These are phyloP conservation scores for Mortierella polycephala DNA, from an alignment of 371 early-diverging fungal genomes.

Conservation along the genomic window DNA sequence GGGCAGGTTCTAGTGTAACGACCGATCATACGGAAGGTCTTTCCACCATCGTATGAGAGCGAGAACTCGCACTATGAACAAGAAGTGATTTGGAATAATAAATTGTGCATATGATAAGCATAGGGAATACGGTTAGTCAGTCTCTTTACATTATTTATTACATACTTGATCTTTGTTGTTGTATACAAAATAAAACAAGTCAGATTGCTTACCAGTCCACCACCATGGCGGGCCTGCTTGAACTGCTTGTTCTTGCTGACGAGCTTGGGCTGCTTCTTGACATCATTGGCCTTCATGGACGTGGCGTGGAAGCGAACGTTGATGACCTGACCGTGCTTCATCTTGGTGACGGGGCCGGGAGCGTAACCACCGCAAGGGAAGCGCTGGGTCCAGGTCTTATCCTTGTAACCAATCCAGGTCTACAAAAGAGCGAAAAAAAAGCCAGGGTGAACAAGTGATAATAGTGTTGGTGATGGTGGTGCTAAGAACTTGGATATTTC, in stretches of 20 bases:
- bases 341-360: conserved; percentile 40
- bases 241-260: conserved; percentile 14
- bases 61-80: conserved; percentile 73
- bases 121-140: background rate
- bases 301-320: conserved; percentile 44
- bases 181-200: background rate
- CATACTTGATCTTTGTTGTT: background rate
- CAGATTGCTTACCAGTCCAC: conserved; percentile 37
- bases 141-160: conserved; percentile 4
- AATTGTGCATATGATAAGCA: background rate
- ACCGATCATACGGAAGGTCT: conserved; percentile 67
- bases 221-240: conserved; percentile 50
- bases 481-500: background rate
- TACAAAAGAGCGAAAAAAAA: background rate
- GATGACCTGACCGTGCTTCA: conserved; percentile 36
- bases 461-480: no score
- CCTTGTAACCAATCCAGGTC: conserved; percentile 47
- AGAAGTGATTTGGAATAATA: background rate
- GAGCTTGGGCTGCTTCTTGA: conserved; percentile 32
- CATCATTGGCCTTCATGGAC: conserved; percentile 17
- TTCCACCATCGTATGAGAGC: conserved; percentile 71
- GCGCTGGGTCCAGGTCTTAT: conserved; percentile 15
- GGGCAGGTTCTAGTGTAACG: conserved; percentile 61
- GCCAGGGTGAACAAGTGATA: background rate
- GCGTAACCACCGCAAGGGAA: conserved; percentile 52